Evolutionary conservation across 108 stramenopile genomes (phyloP).

Genomic region (Skeletonema marinoi): DNA sequence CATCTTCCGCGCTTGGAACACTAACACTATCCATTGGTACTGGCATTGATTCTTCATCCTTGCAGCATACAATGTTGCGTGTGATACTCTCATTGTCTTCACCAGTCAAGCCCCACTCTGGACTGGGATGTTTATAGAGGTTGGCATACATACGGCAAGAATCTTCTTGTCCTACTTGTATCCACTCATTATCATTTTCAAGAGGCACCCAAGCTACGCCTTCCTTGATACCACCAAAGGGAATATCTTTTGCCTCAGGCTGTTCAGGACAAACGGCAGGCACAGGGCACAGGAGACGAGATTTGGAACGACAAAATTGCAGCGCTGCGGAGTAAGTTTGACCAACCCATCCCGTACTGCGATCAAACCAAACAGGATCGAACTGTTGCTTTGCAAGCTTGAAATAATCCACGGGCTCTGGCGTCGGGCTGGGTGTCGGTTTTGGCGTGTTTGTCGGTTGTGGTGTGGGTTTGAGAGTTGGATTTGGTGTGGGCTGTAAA

Average conservation of each 20-base stretch:
- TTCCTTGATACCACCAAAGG: constrained; percentile 5
- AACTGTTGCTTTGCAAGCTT: neutral
- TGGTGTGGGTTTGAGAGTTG: neutral
- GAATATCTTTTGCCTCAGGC: constrained; percentile 13
- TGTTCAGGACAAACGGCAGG: constrained; percentile 5
- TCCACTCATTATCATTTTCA: constrained; percentile 16
- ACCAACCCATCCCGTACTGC: constrained; percentile 27
- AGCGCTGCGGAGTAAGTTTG: constrained; percentile 27
- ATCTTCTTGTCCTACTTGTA: constrained; percentile 34
- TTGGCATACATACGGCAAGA: constrained; percentile 13
- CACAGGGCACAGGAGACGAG: constrained; percentile 1
- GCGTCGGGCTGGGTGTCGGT: too few relatives aligned
- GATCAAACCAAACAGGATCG: constrained; percentile 27
- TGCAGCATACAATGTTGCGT: constrained; percentile 35
- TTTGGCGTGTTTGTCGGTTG: too few relatives aligned
- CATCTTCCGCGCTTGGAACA: neutral
- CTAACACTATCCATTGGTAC: neutral
- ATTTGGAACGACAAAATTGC: constrained; percentile 25
- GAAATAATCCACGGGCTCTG: neutral
- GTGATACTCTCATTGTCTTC: constrained; percentile 23
- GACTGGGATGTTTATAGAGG: neutral
- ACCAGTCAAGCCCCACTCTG: constrained; percentile 10
- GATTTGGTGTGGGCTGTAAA: neutral
- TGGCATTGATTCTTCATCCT: neutral
- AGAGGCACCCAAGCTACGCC: neutral